Evolutionary conservation across 1,284 basidiomycete species (phyloP), one percentile per base, ranked within the genome.

Genomic region (Ceratobasidium sp.): DNA sequence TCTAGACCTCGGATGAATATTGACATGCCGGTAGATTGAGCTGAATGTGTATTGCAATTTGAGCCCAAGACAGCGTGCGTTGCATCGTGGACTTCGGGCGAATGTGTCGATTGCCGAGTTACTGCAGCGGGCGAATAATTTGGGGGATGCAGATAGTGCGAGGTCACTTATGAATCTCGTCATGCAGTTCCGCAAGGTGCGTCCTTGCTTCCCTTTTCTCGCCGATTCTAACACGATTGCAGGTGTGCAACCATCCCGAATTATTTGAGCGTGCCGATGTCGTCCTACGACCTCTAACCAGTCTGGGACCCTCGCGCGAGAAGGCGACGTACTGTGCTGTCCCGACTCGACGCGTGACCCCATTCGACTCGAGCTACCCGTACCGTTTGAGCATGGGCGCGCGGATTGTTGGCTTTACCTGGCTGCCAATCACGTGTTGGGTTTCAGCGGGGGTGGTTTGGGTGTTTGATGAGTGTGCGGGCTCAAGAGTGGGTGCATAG

Each of bases 171-270:
- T 99, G 97, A 99, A 99, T 83, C 87, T 99, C 77, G 97, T 99
- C 77, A 99, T 99, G 98, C 98, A 99, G 83, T 99, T 99, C 87
- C 92, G 98, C 78, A 99, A 99, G 86, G 93, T 92, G 63, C 51
- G 81, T 78, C 59, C 16, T 46, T 54, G n/a, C 79, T 46, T 56
- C 72, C 29, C 9, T 19, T n/a, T 3, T 5, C 34, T 64, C 41
- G 27, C 9, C 74, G 27, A 41, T 46, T 19, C 53, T 19, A 75
- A 77, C 74, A 53, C 56, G 59, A 9, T 29, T 58, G 22, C 11
- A 92, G 91, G 95, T 98, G 77, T 99, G 97, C 87, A 99, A 98
- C 80, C 98, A 99, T 80, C 98, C 98, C 0, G 98, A 99, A 82
- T 87, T 99, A 56, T 99, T 99, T 80, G 96, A 99, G 82, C 91